Conservation (phyloP, 2,329 filamentous ascomycete species). For the Diaporthe citrichinensis region DNA sequence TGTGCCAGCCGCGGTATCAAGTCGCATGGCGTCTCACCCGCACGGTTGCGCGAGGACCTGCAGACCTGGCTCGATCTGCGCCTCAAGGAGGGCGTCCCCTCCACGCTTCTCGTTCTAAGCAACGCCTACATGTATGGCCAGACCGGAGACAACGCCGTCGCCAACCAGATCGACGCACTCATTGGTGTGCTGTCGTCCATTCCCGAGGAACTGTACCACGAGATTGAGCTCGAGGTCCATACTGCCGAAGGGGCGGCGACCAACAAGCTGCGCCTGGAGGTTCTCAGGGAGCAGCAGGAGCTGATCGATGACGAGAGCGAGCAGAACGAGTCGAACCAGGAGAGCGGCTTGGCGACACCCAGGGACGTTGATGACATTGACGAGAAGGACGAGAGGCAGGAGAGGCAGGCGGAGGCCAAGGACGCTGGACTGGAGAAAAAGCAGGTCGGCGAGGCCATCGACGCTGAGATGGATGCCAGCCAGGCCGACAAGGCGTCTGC, state of each 20-base stretch:
- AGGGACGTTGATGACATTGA: slow-evolving; percentile 95
- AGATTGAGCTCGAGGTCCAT: slow-evolving; percentile 98
- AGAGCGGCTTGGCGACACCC: slow-evolving; percentile 79
- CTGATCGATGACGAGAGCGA: slow-evolving; percentile 97
- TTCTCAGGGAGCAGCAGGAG: slow-evolving; percentile 98
- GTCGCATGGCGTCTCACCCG: slow-evolving; percentile 92
- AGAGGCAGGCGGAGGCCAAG: slow-evolving; percentile 62
- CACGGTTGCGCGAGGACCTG: slow-evolving; percentile 87
- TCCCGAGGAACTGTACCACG: slow-evolving; percentile 98
- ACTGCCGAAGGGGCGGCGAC: slow-evolving; percentile 96
- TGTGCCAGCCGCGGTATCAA: slow-evolving; percentile 93
- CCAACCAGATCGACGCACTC: slow-evolving; percentile 91
- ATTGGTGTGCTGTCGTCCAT: slow-evolving; percentile 94
- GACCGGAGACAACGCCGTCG: slow-evolving; percentile 81
- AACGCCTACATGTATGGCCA: slow-evolving; percentile 98
- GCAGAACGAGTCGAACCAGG: slow-evolving; percentile 86
- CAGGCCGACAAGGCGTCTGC: slow-evolving; percentile 52
- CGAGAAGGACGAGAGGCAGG: slow-evolving; percentile 84
- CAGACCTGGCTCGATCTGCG: slow-evolving; percentile 95
- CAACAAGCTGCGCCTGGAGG: slow-evolving; percentile 98
- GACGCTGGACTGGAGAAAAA: slow-evolving; percentile 58
- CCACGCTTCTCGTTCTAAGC: slow-evolving; percentile 93
- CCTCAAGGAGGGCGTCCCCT: slow-evolving; percentile 94
- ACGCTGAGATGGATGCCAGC: slow-evolving; percentile 67
- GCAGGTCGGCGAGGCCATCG: slow-evolving; percentile 67